A percentile compares a stretch with the other conserved stretches of the same genome.
Conservation (phyloP, 2,329 filamentous ascomycete species). For the Acarospora socialis region DNA sequence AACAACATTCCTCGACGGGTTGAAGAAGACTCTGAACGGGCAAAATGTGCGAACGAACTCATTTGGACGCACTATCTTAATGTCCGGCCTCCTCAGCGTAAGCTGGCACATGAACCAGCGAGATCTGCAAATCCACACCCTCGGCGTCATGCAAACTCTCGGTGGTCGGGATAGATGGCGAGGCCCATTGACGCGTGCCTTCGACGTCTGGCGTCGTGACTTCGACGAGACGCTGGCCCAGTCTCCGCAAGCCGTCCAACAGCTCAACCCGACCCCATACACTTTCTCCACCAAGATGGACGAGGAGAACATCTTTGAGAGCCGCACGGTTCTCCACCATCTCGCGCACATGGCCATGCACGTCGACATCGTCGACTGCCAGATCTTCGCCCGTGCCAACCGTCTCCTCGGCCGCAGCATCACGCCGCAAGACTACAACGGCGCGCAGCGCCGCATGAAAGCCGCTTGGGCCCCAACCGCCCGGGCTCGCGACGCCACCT, state of each 20-base stretch:
- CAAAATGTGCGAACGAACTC: conserved; percentile 79
- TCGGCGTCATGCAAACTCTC: conserved; percentile 65
- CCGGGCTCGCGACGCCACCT: conserved; percentile 77
- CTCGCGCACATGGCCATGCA: conserved; percentile 97
- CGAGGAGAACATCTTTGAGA: conserved; percentile 69
- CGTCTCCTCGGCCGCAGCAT: conserved; percentile 76
- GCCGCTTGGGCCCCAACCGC: conserved; percentile 81
- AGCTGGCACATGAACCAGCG: conserved; percentile 97
- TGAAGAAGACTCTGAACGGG: conserved; percentile 79
- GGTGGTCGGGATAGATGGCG: conserved; percentile 89
- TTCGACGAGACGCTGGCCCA: conserved; percentile 73
- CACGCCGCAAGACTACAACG: conserved; percentile 63
- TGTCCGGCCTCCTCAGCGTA: conserved; percentile 85
- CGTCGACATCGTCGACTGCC: conserved; percentile 91
- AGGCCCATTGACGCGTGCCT: conserved; percentile 67
- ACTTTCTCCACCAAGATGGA: conserved; percentile 34
- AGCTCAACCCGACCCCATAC: conserved; percentile 18
- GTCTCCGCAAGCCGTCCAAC: too few species aligned
- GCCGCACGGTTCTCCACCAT: conserved; percentile 77
- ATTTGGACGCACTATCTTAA: conserved; percentile 83
- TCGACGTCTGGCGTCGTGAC: conserved; percentile 85
- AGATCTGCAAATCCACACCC: conserved; percentile 78
- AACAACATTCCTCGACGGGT: conserved; percentile 74
- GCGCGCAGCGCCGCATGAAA: conserved; percentile 69
- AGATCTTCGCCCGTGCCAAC: conserved; percentile 83